Conservation (phyloP, 345 rosid genomes). For the Euphorbia pulcherrima region DNA sequence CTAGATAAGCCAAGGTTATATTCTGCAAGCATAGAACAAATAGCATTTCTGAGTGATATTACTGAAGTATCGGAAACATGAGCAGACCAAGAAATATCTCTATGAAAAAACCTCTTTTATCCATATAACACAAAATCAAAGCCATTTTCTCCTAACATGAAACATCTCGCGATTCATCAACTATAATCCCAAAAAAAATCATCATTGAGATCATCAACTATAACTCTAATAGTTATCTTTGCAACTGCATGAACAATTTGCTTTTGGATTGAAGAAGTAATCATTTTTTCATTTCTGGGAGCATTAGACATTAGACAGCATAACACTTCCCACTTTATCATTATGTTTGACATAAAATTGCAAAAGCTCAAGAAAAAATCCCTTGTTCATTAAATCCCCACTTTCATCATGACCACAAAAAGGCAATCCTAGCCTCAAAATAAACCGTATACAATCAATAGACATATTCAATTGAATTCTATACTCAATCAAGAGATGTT, state of each 20-base stretch:
- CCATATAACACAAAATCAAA: too few relatives aligned
- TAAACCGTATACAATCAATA: background rate
- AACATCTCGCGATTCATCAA: background rate
- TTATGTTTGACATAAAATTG: too few relatives aligned
- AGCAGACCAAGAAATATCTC: background rate
- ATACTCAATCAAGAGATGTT: background rate
- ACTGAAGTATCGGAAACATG: background rate
- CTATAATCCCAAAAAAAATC: background rate
- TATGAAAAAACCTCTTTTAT: background rate
- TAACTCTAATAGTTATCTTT: too few relatives aligned
- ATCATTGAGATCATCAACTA: background rate
- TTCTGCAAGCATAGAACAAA: background rate
- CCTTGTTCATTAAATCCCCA: background rate
- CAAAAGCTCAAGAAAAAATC: background rate
- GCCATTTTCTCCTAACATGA: background rate
- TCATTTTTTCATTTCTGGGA: background rate
- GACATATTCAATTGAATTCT: background rate
- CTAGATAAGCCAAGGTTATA: background rate
- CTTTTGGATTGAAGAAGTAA: background rate
- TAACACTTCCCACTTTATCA: too few relatives aligned
- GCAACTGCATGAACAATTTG: background rate
- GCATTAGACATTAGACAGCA: too few relatives aligned
- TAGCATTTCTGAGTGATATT: background rate
- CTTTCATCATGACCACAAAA: background rate
- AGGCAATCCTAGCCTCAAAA: background rate